Percentiles rank a stretch among this genome's conserved stretches.
phyloP scores from a whole-genome alignment of 2,329 filamentous ascomycete genomes.

The Thelonectria rubi region DNA sequence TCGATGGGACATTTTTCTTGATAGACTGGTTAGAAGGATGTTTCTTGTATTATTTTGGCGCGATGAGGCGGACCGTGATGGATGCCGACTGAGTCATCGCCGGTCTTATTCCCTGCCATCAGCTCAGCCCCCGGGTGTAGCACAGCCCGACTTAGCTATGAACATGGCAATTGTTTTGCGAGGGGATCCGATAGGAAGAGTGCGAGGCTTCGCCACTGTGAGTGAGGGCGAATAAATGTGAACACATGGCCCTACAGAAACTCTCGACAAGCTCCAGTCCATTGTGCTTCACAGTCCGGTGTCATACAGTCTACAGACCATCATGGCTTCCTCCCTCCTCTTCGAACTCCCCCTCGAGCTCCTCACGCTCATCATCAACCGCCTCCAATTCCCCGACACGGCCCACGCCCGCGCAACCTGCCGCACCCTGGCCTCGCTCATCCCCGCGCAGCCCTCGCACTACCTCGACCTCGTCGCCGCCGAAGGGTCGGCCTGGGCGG shows the following conservation, averaged over 20 bases:
- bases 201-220: neutral
- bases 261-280: no score
- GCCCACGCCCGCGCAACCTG: constrained; percentile 19
- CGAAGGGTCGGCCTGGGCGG: constrained; percentile 18
- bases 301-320: neutral
- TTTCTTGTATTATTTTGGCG: no score
- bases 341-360: constrained; percentile 15
- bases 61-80: neutral
- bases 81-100: neutral
- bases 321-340: constrained; percentile 12
- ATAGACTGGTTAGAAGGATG: no score
- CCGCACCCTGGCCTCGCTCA: constrained; percentile 20
- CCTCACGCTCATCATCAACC: constrained; percentile 1
- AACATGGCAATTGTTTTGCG: neutral
- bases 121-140: neutral
- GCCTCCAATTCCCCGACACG: constrained; percentile 17
- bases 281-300: no score
- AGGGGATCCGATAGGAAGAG: neutral
- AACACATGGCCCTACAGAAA: no score
- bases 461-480: constrained; percentile 11
- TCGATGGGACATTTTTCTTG: no score
- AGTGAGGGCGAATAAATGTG: neutral
- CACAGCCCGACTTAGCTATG: no score
- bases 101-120: neutral
- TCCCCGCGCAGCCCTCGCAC: constrained; percentile 4